Percentiles rank a stretch among this genome's conserved stretches.
Conservation (phyloP, 139 green algal genomes). For the Zygnema cylindricum region DNA sequence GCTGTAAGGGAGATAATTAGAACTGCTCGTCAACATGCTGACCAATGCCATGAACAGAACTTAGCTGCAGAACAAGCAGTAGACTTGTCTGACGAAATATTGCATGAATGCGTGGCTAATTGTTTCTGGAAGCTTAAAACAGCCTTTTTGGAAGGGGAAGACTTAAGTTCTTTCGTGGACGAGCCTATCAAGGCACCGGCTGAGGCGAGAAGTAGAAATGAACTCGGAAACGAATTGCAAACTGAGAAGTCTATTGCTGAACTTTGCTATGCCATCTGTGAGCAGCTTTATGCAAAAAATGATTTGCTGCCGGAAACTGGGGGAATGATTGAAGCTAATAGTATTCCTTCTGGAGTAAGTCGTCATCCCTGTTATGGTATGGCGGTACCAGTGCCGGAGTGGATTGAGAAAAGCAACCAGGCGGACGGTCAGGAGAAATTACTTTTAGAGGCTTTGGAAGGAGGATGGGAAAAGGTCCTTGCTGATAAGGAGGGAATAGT, state of each 20-base stretch:
- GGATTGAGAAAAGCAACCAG: neutral
- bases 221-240: neutral
- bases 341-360: too few species aligned
- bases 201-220: neutral
- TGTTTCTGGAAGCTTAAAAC: neutral
- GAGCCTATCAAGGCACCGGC: neutral
- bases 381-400: neutral
- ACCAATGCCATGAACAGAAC: too few species aligned
- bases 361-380: too few species aligned
- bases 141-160: neutral
- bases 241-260: neutral
- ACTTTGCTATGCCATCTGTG: neutral
- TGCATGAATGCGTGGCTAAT: neutral
- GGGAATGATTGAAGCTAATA: too few species aligned
- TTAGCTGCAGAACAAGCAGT: neutral
- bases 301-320: too few species aligned
- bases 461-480: neutral
- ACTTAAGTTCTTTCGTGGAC: neutral
- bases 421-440: neutral
- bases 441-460: neutral
- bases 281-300: neutral
- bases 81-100: neutral
- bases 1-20: neutral
- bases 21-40: neutral
- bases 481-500: neutral